A percentile compares a stretch with the other conserved stretches of the same genome.
phyloP scores from a whole-genome alignment of 2,329 filamentous ascomycete genomes.

The Tricladium varicosporioides region DNA sequence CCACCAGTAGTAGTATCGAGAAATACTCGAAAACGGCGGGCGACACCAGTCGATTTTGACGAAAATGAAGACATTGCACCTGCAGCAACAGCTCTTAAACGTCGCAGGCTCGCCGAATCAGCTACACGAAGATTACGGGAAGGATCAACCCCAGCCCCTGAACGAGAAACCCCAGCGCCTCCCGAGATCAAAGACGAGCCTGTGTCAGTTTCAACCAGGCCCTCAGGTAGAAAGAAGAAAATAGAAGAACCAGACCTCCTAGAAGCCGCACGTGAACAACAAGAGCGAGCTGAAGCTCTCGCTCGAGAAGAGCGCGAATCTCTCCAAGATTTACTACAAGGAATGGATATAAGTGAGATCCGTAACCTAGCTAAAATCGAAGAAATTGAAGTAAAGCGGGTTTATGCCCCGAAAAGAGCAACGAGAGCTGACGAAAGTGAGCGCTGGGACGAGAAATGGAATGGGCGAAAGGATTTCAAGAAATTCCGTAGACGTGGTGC shows the following conservation, averaged over 20 bases:
- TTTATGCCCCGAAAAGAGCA: conserved; percentile 29
- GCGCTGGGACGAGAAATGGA: conserved; percentile 87
- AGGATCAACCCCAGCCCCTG: conserved; percentile 26
- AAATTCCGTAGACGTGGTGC: conserved; percentile 68
- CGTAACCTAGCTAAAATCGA: conserved; percentile 74
- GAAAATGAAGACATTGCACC: conserved; percentile 74
- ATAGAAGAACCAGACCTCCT: conserved; percentile 63
- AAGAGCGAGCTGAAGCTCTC: conserved; percentile 63
- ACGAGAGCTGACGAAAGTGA: conserved; percentile 45
- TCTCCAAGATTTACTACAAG: conserved; percentile 56
- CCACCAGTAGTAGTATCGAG: conserved; percentile 13
- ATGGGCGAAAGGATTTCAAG: conserved; percentile 95
- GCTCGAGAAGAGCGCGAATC: conserved; percentile 53
- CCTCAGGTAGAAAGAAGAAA: conserved; percentile 23
- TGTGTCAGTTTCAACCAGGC: background rate
- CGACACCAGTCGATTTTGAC: conserved; percentile 39
- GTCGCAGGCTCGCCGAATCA: conserved; percentile 64
- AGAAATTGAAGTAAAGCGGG: conserved; percentile 62
- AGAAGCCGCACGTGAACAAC: conserved; percentile 59
- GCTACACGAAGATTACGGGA: conserved; percentile 43
- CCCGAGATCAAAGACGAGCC: conserved; percentile 26
- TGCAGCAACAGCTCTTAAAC: conserved; percentile 74
- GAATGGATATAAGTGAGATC: conserved; percentile 69
- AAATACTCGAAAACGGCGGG: conserved; percentile 42
- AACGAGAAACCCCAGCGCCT: background rate